phyloP scores from a whole-genome alignment of 2,329 filamentous ascomycete species.

The Colletotrichum sp. region DNA sequence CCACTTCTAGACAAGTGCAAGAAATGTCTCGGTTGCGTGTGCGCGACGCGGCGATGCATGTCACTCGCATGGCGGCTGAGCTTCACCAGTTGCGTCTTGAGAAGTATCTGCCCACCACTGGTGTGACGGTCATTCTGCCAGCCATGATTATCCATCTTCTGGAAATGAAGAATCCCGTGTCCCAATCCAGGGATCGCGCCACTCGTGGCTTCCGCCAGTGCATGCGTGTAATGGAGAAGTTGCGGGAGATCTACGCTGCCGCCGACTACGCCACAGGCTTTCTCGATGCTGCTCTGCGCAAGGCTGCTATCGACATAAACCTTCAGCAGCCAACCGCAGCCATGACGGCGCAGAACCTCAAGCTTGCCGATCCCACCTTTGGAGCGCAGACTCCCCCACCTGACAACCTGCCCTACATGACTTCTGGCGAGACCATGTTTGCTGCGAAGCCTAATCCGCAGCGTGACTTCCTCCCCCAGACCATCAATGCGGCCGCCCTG shows the following conservation, averaged over 20 bases:
- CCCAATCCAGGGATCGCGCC: constrained; percentile 72
- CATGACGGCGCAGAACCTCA: constrained; percentile 35
- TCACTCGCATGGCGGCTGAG: constrained; percentile 82
- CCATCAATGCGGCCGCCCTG: constrained; percentile 39
- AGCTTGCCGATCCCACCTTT: constrained; percentile 36
- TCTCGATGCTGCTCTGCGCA: constrained; percentile 88
- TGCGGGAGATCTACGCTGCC: constrained; percentile 88
- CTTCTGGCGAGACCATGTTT: constrained; percentile 43
- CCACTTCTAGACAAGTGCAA: constrained; percentile 70
- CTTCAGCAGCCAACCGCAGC: constrained; percentile 33
- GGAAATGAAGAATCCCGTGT: constrained; percentile 85
- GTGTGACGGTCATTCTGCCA: constrained; percentile 87
- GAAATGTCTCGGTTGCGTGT: constrained; percentile 84
- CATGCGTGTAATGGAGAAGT: constrained; percentile 87
- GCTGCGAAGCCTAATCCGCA: constrained; percentile 12
- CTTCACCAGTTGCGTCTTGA: constrained; percentile 76
- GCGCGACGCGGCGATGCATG: constrained; percentile 81
- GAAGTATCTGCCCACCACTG: constrained; percentile 82
- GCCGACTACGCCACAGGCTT: constrained; percentile 97
- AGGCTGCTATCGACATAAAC: constrained; percentile 76
- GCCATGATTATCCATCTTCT: constrained; percentile 94
- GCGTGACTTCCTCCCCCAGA: constrained; percentile 34
- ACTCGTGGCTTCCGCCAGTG: constrained; percentile 86
- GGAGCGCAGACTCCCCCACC: constrained; percentile 57
- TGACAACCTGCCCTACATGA: constrained; percentile 51